Evolutionary conservation across 768 basidiomycete genomes (phyloP), one percentile per base, ranked within the genome.

Genomic region (Mycena metata): DNA sequence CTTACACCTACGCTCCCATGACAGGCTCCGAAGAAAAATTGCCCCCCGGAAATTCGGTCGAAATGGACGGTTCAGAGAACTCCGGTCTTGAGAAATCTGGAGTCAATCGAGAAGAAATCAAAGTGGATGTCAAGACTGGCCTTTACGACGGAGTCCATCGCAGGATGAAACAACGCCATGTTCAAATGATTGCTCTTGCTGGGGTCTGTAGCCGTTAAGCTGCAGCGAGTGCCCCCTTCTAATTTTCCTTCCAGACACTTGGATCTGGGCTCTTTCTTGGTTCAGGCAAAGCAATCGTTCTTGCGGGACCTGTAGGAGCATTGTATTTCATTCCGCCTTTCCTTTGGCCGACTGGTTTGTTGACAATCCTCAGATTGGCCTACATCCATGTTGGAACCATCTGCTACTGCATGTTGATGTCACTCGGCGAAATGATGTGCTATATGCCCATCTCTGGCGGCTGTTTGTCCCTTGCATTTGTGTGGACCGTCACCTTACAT

Each of bases 231-330:
- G n/a, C n/a, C 19, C 13, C 42, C 17, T 13, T 10, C 13, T 16
- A 23, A 21, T 26, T 77, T 9, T 76, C 76, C 49, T 30, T 26
- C 30, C 6, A 60, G 80, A 81, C 79, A 70, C 84, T 86, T 60
- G 86, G 88, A n/a, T 87, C 86, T 4, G 88, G 89, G 52, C 79
- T 89, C 5, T 89, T 90, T 76, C 76, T 90, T 16, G 85, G 86
- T 4, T 83, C 85, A 7, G 89, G 86, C 2, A 79, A 75, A 45
- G 81, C 83, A 17, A 80, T 89, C 23, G 79, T 82, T 0, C 80
- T 81, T 26, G 88, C 84, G 5, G 89, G 89, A 0, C 89, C 89
- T 5, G 77, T 88, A 0, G 88, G 89, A 17, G 73, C 83, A 0
- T 74, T 88, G 59, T 65, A 56, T 12, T 39, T 21, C 46, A 13